These are phyloP conservation scores for Cymbidium sinense DNA, from an alignment of 106 monocot species.

Conservation along the genomic window DNA sequence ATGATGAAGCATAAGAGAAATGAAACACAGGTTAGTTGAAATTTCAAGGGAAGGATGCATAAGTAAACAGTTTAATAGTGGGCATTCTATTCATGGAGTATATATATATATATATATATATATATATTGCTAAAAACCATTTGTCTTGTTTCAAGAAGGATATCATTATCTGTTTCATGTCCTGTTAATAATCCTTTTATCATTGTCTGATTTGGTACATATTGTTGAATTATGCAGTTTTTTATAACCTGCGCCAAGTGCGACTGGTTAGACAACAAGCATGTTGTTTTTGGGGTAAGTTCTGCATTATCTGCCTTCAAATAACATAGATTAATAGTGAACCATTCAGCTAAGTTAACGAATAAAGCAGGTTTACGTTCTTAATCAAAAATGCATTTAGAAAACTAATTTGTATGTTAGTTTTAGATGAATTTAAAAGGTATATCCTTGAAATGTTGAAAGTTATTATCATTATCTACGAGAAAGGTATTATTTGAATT, in stretches of 20 bases:
- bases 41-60: too few species aligned
- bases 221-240: slow-evolving; percentile 51
- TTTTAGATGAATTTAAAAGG: too few species aligned
- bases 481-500: too few species aligned
- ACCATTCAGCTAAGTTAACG: not conserved
- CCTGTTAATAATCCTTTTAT: not conserved
- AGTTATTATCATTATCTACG: too few species aligned
- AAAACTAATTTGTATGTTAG: too few species aligned
- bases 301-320: not conserved
- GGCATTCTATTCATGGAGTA: not conserved
- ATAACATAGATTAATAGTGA: not conserved
- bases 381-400: too few species aligned
- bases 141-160: not conserved
- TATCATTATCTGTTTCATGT: not conserved
- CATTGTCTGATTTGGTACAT: not conserved
- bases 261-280: slow-evolving; percentile 98
- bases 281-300: slow-evolving; percentile 99
- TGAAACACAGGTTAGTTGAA: too few species aligned
- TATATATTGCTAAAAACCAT: not conserved
- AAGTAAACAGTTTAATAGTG: not conserved
- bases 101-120: too few species aligned
- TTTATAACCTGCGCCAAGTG: slow-evolving; percentile 96
- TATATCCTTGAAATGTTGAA: too few species aligned
- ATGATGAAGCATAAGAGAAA: too few species aligned
- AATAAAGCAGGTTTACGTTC: not conserved